Evolutionary conservation across 345 rosid species (phyloP), one percentile per base, ranked within the genome.

Genomic region (Acer saccharum): DNA sequence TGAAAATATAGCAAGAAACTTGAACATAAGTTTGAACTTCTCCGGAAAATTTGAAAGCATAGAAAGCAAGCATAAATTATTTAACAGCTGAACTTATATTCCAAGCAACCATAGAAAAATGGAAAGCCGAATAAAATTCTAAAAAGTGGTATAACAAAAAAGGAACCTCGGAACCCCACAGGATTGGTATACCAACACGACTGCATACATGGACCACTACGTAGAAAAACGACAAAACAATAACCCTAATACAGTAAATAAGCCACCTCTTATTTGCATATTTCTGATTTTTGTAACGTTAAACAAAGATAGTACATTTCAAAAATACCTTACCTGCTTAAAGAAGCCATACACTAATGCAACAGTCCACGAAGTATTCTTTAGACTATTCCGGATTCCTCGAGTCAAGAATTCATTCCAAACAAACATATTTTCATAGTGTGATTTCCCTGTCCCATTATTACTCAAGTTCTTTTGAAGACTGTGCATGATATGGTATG

Each of bases 321-420:
- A 7, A 27, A 39, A 25, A 14, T 72, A 72, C 25, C 65, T 74
- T 88, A 96, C 99, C 98, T 96, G 98, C 84, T 91, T 92, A 85
- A 93, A 95, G 83, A 92, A 95, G 79, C 99, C 99, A 84, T 95
- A 86, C 1, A 95, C 97, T 76, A 93, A 85, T 80, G 98, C 98
- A 83, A 93, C 93, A 21, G 99, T 92, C 99, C 99, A 96, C 77
- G 83, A 71, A 76, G 89, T 88, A 83, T 85, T 92, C 83, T 90
- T 85, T 55, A 93, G 91, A 57, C 75, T 88, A 73, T 82, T 81
- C 73, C 89, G 90, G 63, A 94, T 90, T 76, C 81, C 89, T 69
- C 89, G 95, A 55, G 97, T 96, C 80, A 95, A 85, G 88, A 87
- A 92, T 75, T 91, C 97, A 74, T 96, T 96, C 99, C 99, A 96